Conservation (phyloP, 2,329 filamentous ascomycete species). For the Hirsutella thompsonii region DNA sequence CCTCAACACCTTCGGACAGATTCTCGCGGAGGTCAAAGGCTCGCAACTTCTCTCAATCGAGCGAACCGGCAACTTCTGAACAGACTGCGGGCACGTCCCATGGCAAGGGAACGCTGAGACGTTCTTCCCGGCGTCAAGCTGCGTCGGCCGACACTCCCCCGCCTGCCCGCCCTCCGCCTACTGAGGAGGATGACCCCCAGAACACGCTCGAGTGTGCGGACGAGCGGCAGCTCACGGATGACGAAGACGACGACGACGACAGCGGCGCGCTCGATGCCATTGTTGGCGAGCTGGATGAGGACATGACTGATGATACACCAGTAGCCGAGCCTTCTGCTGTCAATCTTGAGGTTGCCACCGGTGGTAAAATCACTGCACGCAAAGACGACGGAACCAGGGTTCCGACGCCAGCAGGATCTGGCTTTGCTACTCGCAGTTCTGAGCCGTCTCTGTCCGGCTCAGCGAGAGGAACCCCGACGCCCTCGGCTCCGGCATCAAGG, state of each 20-base stretch:
- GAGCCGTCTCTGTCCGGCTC: constrained; percentile 20
- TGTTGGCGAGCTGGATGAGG: constrained; percentile 81
- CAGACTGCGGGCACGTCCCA: constrained; percentile 33
- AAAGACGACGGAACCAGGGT: constrained; percentile 87
- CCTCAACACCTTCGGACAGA: constrained; percentile 27
- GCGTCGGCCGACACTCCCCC: constrained; percentile 38
- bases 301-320: constrained; percentile 58
- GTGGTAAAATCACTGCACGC: constrained; percentile 77
- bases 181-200: constrained; percentile 48
- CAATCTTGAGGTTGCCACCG: constrained; percentile 77
- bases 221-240: constrained; percentile 68
- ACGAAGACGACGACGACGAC: constrained; percentile 56
- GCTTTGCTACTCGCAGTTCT: constrained; percentile 25
- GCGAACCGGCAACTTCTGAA: constrained; percentile 28
- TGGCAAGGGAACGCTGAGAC: constrained; percentile 46
- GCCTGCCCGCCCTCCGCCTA: constrained; percentile 36
- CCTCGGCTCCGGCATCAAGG: constrained; percentile 44
- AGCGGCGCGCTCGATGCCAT: constrained; percentile 65
- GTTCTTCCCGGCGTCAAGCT: constrained; percentile 49
- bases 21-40: constrained; percentile 31
- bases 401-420: constrained; percentile 60
- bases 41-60: constrained; percentile 27
- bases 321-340: constrained; percentile 70
- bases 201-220: constrained; percentile 84
- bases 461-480: constrained; percentile 31